Percentiles rank a stretch among this genome's conserved stretches.
Conservation (phyloP, 352 stramenopile genomes). For the Peronospora belbahrii region DNA sequence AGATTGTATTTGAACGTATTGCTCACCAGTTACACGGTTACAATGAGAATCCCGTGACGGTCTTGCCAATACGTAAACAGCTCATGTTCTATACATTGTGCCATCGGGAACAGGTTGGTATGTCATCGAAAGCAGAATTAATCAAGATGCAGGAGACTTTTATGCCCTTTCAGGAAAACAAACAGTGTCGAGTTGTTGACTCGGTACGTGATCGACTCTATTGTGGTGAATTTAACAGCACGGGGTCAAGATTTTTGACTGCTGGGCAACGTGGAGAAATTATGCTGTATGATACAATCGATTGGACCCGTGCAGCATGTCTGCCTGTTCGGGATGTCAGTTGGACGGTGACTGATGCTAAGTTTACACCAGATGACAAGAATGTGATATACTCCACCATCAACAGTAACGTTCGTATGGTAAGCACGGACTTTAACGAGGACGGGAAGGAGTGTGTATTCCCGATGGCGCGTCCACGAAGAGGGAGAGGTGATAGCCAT, state of each 20-base stretch:
- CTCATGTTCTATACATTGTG: constrained; percentile 58
- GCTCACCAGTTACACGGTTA: constrained; percentile 59
- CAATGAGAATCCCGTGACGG: constrained; percentile 17
- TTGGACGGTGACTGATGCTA: constrained; percentile 81
- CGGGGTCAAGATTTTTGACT: constrained; percentile 56
- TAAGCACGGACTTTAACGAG: constrained; percentile 49
- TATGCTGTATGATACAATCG: constrained; percentile 62
- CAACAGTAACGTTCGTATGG: constrained; percentile 78
- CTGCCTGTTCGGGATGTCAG: constrained; percentile 64
- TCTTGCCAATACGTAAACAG: constrained; percentile 16
- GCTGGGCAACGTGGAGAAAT: constrained; percentile 65
- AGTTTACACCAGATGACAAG: constrained; percentile 67
- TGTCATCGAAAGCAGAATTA: constrained; percentile 49
- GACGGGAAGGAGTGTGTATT: constrained; percentile 49
- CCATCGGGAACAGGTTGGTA: constrained; percentile 56
- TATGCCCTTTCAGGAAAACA: constrained; percentile 75
- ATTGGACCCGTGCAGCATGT: constrained; percentile 43
- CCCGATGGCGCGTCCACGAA: constrained; percentile 20
- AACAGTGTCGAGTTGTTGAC: constrained; percentile 65
- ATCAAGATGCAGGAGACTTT: constrained; percentile 75
- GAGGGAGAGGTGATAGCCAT: constrained; percentile 13
- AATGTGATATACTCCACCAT: constrained; percentile 76
- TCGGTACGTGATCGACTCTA: constrained; percentile 66
- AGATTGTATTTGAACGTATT: constrained; percentile 48
- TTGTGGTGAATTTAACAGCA: constrained; percentile 72